Conservation (phyloP, 805 yeast species). For the Metschnikowia lochheadii region DNA sequence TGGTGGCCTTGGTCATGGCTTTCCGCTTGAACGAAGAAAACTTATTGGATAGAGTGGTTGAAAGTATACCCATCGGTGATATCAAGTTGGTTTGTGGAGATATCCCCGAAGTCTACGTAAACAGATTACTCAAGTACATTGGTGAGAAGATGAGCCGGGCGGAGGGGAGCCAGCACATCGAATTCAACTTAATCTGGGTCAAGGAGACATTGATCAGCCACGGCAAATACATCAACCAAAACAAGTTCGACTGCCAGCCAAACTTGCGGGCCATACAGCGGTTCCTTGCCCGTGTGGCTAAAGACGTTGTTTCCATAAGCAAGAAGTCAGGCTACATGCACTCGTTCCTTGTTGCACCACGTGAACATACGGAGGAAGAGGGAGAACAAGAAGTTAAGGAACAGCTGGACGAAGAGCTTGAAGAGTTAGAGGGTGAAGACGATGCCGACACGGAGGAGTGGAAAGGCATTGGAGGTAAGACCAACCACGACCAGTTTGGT, state of each 20-base stretch:
- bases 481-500: slow-evolving; percentile 6
- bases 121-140: slow-evolving; percentile 62
- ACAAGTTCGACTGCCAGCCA: slow-evolving; percentile 60
- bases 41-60: slow-evolving; percentile 70
- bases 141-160: slow-evolving; percentile 52
- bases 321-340: slow-evolving; percentile 52
- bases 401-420: slow-evolving; percentile 10
- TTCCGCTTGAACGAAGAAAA: slow-evolving; percentile 83
- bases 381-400: slow-evolving; percentile 10
- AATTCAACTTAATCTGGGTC: slow-evolving; percentile 81
- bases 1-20: slow-evolving; percentile 85
- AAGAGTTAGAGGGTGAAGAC: slow-evolving; percentile 7
- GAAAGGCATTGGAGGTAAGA: slow-evolving; percentile 14
- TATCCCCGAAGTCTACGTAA: slow-evolving; percentile 73
- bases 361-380: slow-evolving; percentile 7
- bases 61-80: slow-evolving; percentile 66
- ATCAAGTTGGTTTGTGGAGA: slow-evolving; percentile 62
- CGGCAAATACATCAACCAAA: slow-evolving; percentile 65
- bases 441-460: slow-evolving; percentile 9
- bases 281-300: slow-evolving; percentile 68
- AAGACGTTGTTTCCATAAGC: slow-evolving; percentile 59
- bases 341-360: slow-evolving; percentile 41
- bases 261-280: slow-evolving; percentile 68
- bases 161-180: slow-evolving; percentile 71
- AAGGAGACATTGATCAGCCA: slow-evolving; percentile 63